Conservation (phyloP, 495 filamentous ascomycete genomes). For the Elaphomyces granulatus region DNA sequence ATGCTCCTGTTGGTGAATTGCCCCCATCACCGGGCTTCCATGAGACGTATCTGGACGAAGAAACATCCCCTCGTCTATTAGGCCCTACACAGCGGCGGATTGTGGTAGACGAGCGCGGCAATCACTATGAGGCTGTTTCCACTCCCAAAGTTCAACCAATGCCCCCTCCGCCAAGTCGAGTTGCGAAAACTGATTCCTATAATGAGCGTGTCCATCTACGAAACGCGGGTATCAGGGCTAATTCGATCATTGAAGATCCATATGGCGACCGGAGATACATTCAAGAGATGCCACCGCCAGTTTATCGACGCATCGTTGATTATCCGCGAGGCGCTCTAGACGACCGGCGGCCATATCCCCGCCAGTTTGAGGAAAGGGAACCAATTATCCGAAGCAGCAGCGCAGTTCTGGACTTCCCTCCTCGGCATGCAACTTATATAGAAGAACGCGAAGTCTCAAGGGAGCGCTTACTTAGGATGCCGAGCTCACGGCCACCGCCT, state of each 20-base stretch:
- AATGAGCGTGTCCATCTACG: constrained; percentile 23
- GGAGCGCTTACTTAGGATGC: constrained; percentile 40
- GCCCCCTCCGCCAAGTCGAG: constrained; percentile 33
- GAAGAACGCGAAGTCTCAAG: constrained; percentile 33
- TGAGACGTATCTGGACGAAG: constrained; percentile 32
- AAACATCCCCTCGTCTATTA: constrained; percentile 33
- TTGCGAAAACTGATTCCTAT: constrained; percentile 21
- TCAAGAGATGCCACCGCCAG: constrained; percentile 28
- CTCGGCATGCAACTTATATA: constrained; percentile 23
- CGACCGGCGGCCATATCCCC: constrained; percentile 21
- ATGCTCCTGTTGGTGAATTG: constrained; percentile 39
- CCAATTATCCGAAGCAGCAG: constrained; percentile 24
- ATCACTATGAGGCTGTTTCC: constrained; percentile 45
- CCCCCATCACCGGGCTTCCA: constrained; percentile 41
- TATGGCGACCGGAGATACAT: constrained; percentile 32
- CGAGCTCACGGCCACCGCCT: constrained; percentile 42
- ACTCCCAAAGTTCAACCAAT: constrained; percentile 30
- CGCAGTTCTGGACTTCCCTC: constrained; percentile 28
- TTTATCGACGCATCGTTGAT: constrained; percentile 30
- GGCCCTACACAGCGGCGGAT: constrained; percentile 47
- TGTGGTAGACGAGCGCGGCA: constrained; percentile 55
- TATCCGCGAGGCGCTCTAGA: constrained; percentile 22
- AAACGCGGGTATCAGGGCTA: constrained; percentile 25
- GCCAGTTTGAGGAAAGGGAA: constrained; percentile 22
- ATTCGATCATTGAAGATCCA: constrained; percentile 28